These are phyloP conservation scores for Xylaria palmicola DNA, from an alignment of 495 filamentous ascomycete species.

Conservation along the genomic window DNA sequence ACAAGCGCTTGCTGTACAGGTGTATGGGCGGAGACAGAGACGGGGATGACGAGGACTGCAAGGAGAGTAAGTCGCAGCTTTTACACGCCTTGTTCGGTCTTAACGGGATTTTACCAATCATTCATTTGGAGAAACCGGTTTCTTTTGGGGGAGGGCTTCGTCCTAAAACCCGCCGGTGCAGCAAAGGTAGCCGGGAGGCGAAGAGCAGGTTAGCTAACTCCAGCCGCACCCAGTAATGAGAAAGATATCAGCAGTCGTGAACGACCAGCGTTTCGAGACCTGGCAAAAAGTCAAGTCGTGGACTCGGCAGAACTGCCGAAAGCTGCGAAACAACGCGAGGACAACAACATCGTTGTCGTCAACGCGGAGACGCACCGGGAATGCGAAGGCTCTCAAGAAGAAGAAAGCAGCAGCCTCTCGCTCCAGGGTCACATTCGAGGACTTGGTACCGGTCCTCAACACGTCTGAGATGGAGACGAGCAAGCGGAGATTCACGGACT, in stretches of 20 bases:
- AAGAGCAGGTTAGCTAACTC: not conserved
- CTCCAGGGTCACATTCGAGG: not conserved
- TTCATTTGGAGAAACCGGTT: too few species aligned
- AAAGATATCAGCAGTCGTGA: not conserved
- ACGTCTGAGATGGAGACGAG: not conserved
- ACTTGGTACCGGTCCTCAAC: not conserved
- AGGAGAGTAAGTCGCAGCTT: not conserved
- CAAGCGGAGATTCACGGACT: not conserved
- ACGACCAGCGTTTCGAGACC: not conserved
- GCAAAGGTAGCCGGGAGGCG: too few species aligned
- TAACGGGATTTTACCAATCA: too few species aligned
- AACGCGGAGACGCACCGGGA: not conserved
- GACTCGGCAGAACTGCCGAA: not conserved
- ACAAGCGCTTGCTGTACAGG: not conserved
- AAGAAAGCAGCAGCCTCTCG: not conserved
- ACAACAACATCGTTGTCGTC: not conserved
- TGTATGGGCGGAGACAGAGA: not conserved
- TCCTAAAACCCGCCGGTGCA: too few species aligned
- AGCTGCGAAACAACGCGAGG: not conserved
- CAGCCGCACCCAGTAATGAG: not conserved
- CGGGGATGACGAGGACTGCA: not conserved
- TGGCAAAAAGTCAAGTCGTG: conserved; percentile 1
- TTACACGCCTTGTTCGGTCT: not conserved
- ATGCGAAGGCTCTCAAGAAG: not conserved
- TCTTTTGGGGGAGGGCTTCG: too few species aligned